phyloP scores from a whole-genome alignment of 352 stramenopile species.

The Globisporangium heterothallicum region DNA sequence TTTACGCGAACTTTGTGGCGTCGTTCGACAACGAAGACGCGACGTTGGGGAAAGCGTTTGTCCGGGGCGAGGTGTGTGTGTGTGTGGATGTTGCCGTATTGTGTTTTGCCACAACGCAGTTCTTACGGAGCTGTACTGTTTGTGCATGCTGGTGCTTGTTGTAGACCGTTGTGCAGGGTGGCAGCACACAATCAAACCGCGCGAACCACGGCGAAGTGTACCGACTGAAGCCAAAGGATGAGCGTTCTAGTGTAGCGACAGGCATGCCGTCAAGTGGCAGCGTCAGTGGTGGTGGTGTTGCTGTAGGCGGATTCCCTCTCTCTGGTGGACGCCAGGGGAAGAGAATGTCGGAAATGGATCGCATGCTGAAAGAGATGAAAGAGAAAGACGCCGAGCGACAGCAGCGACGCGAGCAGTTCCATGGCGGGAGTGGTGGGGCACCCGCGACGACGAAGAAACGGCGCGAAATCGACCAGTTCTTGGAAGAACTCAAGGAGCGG shows the following conservation, averaged over 20 bases:
- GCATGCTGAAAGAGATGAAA: slow-evolving; percentile 71
- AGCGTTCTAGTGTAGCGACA: background rate
- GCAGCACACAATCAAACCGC: background rate
- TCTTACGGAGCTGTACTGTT: too few relatives aligned
- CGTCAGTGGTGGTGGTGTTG: slow-evolving; percentile 2
- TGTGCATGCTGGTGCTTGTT: too few relatives aligned
- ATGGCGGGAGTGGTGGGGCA: slow-evolving; percentile 5
- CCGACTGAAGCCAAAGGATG: slow-evolving; percentile 22
- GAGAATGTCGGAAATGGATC: slow-evolving; percentile 61
- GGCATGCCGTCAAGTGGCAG: background rate
- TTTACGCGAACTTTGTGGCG: slow-evolving; percentile 88
- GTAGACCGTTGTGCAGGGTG: slow-evolving; percentile 4
- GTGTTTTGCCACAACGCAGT: too few relatives aligned
- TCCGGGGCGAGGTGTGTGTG: slow-evolving; percentile 27
- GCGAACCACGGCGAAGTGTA: slow-evolving; percentile 30
- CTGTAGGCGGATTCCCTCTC: background rate
- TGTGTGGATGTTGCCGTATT: too few relatives aligned
- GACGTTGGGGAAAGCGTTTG: slow-evolving; percentile 57
- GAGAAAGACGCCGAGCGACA: slow-evolving; percentile 32
- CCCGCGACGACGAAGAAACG: slow-evolving; percentile 34
- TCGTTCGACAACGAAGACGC: slow-evolving; percentile 83
- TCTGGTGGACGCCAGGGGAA: slow-evolving; percentile 9
- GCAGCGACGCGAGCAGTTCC: slow-evolving; percentile 11
- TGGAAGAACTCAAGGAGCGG: slow-evolving; percentile 87
- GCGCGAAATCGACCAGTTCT: slow-evolving; percentile 83